Percentiles rank a stretch among this genome's conserved stretches.
phyloP scores from a whole-genome alignment of 805 yeast species.

The Nakazawaea populi region DNA sequence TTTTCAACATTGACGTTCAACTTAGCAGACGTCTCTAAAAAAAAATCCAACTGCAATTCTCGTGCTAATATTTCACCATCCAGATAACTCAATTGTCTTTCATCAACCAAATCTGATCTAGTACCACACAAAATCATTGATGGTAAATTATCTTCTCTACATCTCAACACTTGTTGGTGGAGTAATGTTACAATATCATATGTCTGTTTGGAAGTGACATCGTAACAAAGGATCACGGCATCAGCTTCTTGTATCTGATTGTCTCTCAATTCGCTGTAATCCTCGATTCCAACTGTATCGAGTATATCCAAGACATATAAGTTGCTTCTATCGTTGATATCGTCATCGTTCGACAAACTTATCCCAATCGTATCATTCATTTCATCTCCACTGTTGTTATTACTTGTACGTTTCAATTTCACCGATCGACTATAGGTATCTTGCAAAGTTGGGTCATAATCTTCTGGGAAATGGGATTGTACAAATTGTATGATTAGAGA shows the following conservation, averaged over 20 bases:
- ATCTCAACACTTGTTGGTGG: slow-evolving; percentile 69
- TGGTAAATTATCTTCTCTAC: slow-evolving; percentile 41
- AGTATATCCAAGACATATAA: slow-evolving; percentile 40
- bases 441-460: slow-evolving; percentile 21
- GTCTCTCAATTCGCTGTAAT: slow-evolving; percentile 23
- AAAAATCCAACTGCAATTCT: slow-evolving; percentile 24
- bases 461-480: slow-evolving; percentile 17
- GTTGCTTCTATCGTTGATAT: slow-evolving; percentile 18
- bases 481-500: slow-evolving; percentile 19
- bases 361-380: not conserved
- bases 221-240: slow-evolving; percentile 44
- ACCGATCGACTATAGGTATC: slow-evolving; percentile 19
- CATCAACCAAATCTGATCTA: slow-evolving; percentile 68
- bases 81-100: slow-evolving; percentile 66
- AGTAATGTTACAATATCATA: slow-evolving; percentile 26
- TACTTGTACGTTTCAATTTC: not conserved
- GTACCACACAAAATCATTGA: slow-evolving; percentile 61
- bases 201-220: slow-evolving; percentile 42
- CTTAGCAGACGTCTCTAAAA: slow-evolving; percentile 78
- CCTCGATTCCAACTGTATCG: slow-evolving; percentile 88
- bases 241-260: slow-evolving; percentile 28
- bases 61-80: slow-evolving; percentile 35
- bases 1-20: slow-evolving; percentile 72
- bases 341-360: not conserved
- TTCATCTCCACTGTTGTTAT: not conserved